Conservation (phyloP, 192 early-diverging fungal genomes). For the Phycomyces nitens region DNA sequence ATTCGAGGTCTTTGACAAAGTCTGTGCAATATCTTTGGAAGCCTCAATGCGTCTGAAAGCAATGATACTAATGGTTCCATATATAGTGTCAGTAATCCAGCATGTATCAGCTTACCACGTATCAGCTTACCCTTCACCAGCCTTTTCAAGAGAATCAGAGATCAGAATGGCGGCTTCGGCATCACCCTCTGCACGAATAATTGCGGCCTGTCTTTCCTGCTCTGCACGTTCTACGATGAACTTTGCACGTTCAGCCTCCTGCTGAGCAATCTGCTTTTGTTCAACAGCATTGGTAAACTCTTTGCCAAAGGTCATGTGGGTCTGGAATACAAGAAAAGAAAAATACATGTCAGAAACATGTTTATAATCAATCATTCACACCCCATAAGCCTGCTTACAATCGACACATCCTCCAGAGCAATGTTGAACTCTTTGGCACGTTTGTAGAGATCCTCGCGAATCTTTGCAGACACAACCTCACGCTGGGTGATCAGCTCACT, state of each 20-base stretch:
- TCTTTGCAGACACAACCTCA: slow-evolving; percentile 87
- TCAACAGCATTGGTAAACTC: slow-evolving; percentile 99
- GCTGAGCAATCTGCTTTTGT: slow-evolving; percentile 98
- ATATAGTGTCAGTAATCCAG: neutral
- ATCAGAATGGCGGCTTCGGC: slow-evolving; percentile 90
- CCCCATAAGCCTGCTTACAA: slow-evolving; percentile 66
- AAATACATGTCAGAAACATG: too few relatives aligned
- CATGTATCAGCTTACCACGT: neutral
- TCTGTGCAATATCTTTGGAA: slow-evolving; percentile 91
- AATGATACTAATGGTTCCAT: slow-evolving; percentile 47
- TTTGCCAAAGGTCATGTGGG: slow-evolving; percentile 97
- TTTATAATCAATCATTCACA: too few relatives aligned
- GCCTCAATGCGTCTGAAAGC: slow-evolving; percentile 97
- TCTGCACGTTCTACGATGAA: slow-evolving; percentile 96
- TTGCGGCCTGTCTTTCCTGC: slow-evolving; percentile 93
- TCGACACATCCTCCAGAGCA: slow-evolving; percentile 96
- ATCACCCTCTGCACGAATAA: slow-evolving; percentile 98
- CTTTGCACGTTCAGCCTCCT: slow-evolving; percentile 97
- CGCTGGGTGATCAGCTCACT: slow-evolving; percentile 98
- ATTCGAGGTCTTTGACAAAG: slow-evolving; percentile 74
- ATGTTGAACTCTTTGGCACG: slow-evolving; percentile 95
- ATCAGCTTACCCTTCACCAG: slow-evolving; percentile 65
- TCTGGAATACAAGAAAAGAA: slow-evolving; percentile 44
- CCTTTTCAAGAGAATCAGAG: slow-evolving; percentile 84
- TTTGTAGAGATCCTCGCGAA: slow-evolving; percentile 88